Conservation (phyloP, 495 filamentous ascomycete species). For the Aspergillus taichungensis region DNA sequence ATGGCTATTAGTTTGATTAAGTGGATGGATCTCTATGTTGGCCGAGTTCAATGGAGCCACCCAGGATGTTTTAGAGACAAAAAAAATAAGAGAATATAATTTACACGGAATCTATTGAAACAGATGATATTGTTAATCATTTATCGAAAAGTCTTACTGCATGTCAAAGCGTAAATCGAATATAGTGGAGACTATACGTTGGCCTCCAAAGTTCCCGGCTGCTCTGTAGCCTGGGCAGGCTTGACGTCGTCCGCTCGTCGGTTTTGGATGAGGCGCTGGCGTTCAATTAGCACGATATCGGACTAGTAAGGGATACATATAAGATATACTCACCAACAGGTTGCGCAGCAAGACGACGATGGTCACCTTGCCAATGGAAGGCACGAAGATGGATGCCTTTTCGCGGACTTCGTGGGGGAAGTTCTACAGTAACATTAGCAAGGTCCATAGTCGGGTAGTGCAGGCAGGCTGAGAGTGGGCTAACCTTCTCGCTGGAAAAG, state of each 20-base stretch:
- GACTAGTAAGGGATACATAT: not conserved
- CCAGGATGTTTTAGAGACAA: too few relatives aligned
- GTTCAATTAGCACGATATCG: not conserved
- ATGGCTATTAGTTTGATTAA: too few relatives aligned
- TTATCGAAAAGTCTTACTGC: too few relatives aligned
- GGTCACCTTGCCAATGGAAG: slow-evolving; percentile 94
- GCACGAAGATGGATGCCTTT: slow-evolving; percentile 93
- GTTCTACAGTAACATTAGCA: slow-evolving; percentile 46
- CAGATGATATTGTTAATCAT: too few relatives aligned
- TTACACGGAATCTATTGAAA: not conserved
- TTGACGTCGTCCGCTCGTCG: slow-evolving; percentile 35
- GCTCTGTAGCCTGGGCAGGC: slow-evolving; percentile 37
- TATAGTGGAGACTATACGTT: slow-evolving; percentile 11
- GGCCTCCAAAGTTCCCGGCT: slow-evolving; percentile 35
- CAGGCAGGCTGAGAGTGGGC: too few relatives aligned
- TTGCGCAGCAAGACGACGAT: slow-evolving; percentile 88
- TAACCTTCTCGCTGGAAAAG: slow-evolving; percentile 83
- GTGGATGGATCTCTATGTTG: too few relatives aligned
- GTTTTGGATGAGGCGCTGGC: slow-evolving; percentile 45
- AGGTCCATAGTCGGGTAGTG: too few relatives aligned
- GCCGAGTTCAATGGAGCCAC: too few relatives aligned
- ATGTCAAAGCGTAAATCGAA: not conserved
- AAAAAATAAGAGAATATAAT: not conserved
- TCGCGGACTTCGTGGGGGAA: slow-evolving; percentile 83
- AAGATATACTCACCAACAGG: slow-evolving; percentile 56